These are phyloP conservation scores for Chimonanthus salicifolius DNA, from an alignment of 164 flowering plant genomes.

Conservation along the genomic window DNA sequence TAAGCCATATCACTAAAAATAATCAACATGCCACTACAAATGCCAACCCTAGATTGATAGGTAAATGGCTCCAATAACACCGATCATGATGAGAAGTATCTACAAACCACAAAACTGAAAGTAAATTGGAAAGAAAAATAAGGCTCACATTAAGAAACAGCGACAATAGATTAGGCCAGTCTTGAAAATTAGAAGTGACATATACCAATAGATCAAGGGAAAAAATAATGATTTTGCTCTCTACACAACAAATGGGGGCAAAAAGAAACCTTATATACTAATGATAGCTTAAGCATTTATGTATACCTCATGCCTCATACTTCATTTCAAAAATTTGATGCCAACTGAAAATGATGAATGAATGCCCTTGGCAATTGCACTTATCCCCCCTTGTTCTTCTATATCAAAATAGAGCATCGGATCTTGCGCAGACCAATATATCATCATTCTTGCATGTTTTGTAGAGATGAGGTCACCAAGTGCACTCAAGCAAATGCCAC, in stretches of 20 bases:
- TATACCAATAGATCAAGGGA: background rate
- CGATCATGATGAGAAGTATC: background rate
- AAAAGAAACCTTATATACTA: background rate
- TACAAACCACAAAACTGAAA: background rate
- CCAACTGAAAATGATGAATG: background rate
- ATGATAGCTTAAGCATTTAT: background rate
- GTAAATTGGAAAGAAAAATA: background rate
- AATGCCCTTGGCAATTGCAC: background rate
- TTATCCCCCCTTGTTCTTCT: background rate
- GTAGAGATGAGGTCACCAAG: background rate
- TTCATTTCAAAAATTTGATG: background rate
- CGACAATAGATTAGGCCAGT: no score
- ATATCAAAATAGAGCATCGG: no score
- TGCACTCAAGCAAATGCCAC: background rate
- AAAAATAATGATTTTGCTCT: background rate
- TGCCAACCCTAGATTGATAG: no score
- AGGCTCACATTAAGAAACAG: no score
- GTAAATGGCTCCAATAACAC: no score
- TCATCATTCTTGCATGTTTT: background rate
- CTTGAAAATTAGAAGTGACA: background rate
- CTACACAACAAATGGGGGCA: background rate
- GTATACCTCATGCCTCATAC: background rate
- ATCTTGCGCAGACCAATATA: background rate
- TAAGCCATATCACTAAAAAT: no score
- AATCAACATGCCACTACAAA: no score